These are phyloP conservation scores for grape (Vitis vinifera) DNA, from an alignment of 164 flowering plant genomes.

Conservation along the genomic window DNA sequence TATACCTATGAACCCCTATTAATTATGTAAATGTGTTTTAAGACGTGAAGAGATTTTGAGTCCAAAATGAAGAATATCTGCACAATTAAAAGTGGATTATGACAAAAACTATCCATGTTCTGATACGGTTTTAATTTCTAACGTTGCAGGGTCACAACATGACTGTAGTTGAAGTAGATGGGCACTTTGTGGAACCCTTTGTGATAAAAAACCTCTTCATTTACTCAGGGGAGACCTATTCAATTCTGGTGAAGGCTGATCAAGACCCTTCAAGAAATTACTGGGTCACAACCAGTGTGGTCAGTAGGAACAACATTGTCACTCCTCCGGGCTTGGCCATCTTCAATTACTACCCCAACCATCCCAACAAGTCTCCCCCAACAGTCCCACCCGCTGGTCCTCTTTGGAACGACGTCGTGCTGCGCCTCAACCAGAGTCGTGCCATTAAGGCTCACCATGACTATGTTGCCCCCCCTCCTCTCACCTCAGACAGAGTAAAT, in stretches of 20 bases:
- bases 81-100: too few relatives aligned
- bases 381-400: constrained; percentile 56
- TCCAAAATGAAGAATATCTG: too few relatives aligned
- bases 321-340: constrained; percentile 63
- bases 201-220: constrained; percentile 52
- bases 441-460: constrained; percentile 54
- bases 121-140: neutral
- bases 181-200: constrained; percentile 80
- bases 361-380: constrained; percentile 48
- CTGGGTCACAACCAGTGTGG: constrained; percentile 55
- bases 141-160: constrained; percentile 67
- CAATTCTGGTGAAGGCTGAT: constrained; percentile 65
- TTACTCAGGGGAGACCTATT: constrained; percentile 88
- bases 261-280: constrained; percentile 73
- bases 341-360: constrained; percentile 80
- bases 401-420: constrained; percentile 44
- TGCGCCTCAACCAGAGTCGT: constrained; percentile 41
- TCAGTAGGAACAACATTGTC: constrained; percentile 34
- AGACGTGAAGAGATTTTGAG: too few relatives aligned
- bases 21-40: too few relatives aligned
- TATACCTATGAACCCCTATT: too few relatives aligned
- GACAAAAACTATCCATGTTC: too few relatives aligned
- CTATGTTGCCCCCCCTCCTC: too few relatives aligned
- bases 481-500: constrained; percentile 59
- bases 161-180: constrained; percentile 93